Evolutionary conservation across 163 green algal species (phyloP), one percentile per base, ranked within the genome.

Genomic region (Picocystis sp.): DNA sequence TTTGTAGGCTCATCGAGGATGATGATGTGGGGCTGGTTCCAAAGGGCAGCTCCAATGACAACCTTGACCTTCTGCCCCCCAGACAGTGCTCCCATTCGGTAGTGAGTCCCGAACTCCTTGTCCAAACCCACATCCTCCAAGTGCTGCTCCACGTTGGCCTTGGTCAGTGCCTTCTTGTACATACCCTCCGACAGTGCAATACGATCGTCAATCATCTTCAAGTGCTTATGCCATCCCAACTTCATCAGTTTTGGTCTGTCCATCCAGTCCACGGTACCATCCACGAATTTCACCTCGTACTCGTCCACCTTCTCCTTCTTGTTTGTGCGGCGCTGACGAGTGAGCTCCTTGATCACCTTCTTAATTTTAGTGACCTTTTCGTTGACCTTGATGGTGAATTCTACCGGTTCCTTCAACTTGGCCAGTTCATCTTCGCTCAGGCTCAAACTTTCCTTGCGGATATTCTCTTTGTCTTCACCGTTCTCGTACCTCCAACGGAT

Each of bases 1-100:
- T 94, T 94, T 69, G 83, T 93, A 50, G 85, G 85, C 74, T 93
- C 85, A 63, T 94, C 85, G 67, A 92, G 73, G 34, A 93, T 75
- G 25, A 92, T 57, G 47, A 87, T 66, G 67, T 81, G 73, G 22
- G 73, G 73, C 38, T 84, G 73, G 58, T 82, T 80, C 86, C 86
- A 95, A 55, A 81, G 91, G 54, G 82, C 82, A 14, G 84, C 86
- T 17, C 67, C 86, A 42, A 95, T 69, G 59, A 95, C 86, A 58
- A 92, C 63, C 75, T 94, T 84, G 22, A 92, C 81, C 80, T 93
- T 93, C 71, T 95, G 86, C 15, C 86, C 86, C 58, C 85, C 86
- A 17, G 82, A 93, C 55, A 95, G 71, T 45, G 80, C 86, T 41
- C 78, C 76, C 50, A 95, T 92, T 43, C 84, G 77, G 29, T 74